Conservation (phyloP, 441 rosid species). For the Viola pubescens region DNA sequence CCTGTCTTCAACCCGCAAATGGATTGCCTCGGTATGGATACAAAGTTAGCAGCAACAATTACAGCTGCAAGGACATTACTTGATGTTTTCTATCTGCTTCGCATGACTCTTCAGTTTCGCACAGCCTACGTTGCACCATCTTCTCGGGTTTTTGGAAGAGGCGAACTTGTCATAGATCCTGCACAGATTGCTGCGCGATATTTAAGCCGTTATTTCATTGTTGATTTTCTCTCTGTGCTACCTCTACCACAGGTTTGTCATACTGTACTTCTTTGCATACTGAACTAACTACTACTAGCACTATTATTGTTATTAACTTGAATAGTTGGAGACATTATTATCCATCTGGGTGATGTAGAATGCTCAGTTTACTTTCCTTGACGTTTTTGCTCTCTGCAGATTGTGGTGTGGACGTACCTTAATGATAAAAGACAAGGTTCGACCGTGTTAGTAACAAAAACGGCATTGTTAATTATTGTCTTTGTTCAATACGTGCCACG, state of each 20-base stretch:
- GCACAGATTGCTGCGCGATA: constrained; percentile 71
- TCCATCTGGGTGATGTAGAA: not conserved
- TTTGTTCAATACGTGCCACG: constrained; percentile 76
- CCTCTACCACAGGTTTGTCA: constrained; percentile 81
- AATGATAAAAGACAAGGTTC: constrained; percentile 40
- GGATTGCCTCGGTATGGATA: constrained; percentile 65
- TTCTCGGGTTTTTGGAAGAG: constrained; percentile 91
- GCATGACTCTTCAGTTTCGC: constrained; percentile 80
- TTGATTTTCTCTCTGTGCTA: constrained; percentile 74
- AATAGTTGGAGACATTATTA: too few species aligned
- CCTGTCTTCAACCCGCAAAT: constrained; percentile 53
- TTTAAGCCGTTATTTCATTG: constrained; percentile 57
- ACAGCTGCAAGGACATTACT: constrained; percentile 53
- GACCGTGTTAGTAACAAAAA: constrained; percentile 59
- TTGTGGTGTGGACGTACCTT: constrained; percentile 72
- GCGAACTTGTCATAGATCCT: constrained; percentile 91
- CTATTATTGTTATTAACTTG: not conserved
- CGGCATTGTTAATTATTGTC: constrained; percentile 42
- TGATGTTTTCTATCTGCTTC: constrained; percentile 58
- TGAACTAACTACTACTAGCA: not conserved
- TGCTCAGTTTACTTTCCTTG: too few species aligned
- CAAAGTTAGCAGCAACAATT: constrained; percentile 50
- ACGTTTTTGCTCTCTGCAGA: constrained; percentile 27
- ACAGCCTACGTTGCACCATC: constrained; percentile 97
- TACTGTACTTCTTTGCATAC: not conserved